Evolutionary conservation across 345 rosid genomes (phyloP).

Genomic region (Physaria fendleri): DNA sequence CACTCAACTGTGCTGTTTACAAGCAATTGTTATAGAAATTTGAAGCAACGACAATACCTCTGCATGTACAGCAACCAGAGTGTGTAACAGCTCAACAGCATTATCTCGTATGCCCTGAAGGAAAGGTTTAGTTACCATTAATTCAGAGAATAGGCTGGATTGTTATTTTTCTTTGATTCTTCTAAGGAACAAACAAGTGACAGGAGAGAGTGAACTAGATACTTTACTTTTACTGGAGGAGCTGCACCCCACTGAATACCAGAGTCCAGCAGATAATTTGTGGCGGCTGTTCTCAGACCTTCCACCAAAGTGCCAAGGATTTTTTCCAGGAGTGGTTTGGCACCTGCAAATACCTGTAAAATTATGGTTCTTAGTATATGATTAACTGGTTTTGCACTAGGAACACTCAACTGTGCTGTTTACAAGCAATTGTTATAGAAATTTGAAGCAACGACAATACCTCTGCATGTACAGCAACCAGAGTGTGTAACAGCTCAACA

Average conservation of each 20-base stretch:
- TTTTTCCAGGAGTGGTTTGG: too few species aligned
- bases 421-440: not conserved
- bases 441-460: slow-evolving; percentile 27
- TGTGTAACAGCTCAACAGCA: slow-evolving; percentile 82
- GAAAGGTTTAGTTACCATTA: not conserved
- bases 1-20: not conserved
- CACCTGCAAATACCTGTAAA: too few species aligned
- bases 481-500: slow-evolving; percentile 78
- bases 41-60: slow-evolving; percentile 45
- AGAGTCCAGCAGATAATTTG: slow-evolving; percentile 68
- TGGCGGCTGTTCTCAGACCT: slow-evolving; percentile 80
- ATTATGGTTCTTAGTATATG: too few species aligned
- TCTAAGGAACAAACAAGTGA: not conserved
- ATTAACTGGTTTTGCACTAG: not conserved
- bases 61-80: slow-evolving; percentile 89
- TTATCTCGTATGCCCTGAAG: slow-evolving; percentile 89
- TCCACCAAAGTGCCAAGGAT: too few species aligned
- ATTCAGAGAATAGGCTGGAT: not conserved
- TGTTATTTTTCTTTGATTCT: not conserved
- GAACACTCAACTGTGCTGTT: not conserved
- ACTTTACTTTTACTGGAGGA: slow-evolving; percentile 76
- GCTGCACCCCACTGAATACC: slow-evolving; percentile 95
- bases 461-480: slow-evolving; percentile 97
- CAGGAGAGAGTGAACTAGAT: not conserved
- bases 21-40: too few species aligned